Evolutionary conservation across 139 green algal genomes (phyloP).

Genomic region (Tetradesmus obliquus): DNA sequence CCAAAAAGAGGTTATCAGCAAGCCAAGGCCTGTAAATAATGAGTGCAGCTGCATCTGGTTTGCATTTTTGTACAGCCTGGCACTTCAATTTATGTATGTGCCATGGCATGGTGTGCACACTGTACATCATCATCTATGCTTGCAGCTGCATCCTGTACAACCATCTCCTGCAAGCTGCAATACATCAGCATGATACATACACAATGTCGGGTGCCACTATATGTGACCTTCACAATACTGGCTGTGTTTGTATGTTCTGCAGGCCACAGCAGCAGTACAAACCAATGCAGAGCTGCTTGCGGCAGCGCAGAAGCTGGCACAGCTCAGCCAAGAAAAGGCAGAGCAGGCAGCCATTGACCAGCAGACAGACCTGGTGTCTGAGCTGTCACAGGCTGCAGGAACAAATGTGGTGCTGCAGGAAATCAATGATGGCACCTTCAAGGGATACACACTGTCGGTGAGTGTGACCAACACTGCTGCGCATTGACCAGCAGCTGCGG

Average conservation of each 20-base stretch:
- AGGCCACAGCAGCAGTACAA: not conserved
- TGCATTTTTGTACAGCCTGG: no score
- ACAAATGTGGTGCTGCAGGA: not conserved
- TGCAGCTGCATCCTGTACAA: no score
- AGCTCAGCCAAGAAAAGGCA: not conserved
- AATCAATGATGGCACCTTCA: slow-evolving; percentile 43
- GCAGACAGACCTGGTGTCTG: slow-evolving; percentile 5
- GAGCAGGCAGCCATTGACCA: not conserved
- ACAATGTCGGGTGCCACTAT: no score
- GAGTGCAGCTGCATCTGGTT: no score
- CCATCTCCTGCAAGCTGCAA: no score
- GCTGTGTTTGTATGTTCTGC: not conserved
- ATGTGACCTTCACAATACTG: no score
- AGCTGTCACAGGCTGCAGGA: slow-evolving; percentile 35
- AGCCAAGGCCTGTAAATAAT: no score
- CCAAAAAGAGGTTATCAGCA: no score
- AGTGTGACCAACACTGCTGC: not conserved
- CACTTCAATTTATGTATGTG: no score
- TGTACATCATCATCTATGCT: no score
- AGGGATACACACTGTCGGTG: slow-evolving; percentile 35
- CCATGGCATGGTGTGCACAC: no score
- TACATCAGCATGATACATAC: no score
- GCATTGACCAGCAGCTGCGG: not conserved
- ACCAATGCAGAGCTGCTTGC: slow-evolving; percentile 11
- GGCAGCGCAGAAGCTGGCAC: not conserved